phyloP scores from a whole-genome alignment of 2,329 filamentous ascomycete genomes.

The Epichloe aotearoae region DNA sequence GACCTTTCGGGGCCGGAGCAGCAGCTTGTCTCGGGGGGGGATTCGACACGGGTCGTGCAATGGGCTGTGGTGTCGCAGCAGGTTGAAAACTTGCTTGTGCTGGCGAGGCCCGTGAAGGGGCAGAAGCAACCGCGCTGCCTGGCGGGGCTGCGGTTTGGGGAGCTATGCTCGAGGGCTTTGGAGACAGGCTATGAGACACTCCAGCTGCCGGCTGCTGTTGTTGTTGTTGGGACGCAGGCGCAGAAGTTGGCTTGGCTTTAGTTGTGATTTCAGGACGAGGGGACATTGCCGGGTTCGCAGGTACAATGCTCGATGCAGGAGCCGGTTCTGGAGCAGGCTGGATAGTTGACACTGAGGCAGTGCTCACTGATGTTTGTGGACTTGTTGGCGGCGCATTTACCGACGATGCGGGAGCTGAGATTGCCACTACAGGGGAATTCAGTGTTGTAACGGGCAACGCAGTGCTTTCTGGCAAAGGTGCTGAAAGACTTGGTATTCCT shows the following conservation, averaged over 20 bases:
- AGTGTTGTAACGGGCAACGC: background rate
- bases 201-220: background rate
- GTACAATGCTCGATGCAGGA: background rate
- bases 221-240: background rate
- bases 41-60: slow-evolving; percentile 12
- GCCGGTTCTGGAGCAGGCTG: background rate
- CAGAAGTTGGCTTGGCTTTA: background rate
- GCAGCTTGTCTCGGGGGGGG: slow-evolving; percentile 10
- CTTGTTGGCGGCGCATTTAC: background rate
- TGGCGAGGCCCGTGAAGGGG: slow-evolving; percentile 3
- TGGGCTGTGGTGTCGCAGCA: slow-evolving; percentile 11
- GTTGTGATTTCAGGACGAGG: slow-evolving; percentile 3
- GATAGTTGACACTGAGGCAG: background rate
- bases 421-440: background rate
- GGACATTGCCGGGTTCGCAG: slow-evolving; percentile 8
- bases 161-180: background rate
- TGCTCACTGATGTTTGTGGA: background rate
- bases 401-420: background rate
- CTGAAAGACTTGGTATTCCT: slow-evolving; percentile 9
- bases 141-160: slow-evolving; percentile 2
- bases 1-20: slow-evolving; percentile 7
- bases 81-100: slow-evolving; percentile 9
- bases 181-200: background rate
- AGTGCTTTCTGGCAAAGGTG: slow-evolving; percentile 1
- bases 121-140: background rate